Evolutionary conservation across 371 early-diverging fungal species (phyloP), one percentile per base, ranked within the genome.

Genomic region (Nematocida sp.): DNA sequence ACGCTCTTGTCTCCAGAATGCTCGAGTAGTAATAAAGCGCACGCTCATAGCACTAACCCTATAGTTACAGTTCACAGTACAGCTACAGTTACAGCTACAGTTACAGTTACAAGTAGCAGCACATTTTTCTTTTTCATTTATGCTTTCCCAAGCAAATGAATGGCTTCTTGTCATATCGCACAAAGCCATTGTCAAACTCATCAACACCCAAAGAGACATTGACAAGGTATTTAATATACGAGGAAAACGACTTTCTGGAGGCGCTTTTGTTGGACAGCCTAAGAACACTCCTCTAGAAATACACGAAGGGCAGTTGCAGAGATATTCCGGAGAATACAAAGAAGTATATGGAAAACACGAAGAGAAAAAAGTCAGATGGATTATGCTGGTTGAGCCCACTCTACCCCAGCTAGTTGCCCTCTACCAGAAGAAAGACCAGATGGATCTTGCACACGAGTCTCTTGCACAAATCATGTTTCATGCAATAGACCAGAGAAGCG

Each of bases 1-100:
- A 95, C 86, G 87, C 86, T 41, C 86, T 98, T 58, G 86, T 96
- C 80, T 89, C 88, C 81, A 87, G 88, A 85, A 98, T 98, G 99
- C 90, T 84, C 45, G 75, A 84, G 79, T 76, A 76, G 52, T 52
- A 52, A 8, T 52, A 52, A 19, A 52, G 19, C 31, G 11, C 8
- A 52, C 21, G 31, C 31, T 19, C 8, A 19, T 13, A 23, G 21
- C 8, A 31, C 31, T n/a, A n/a, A n/a, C n/a, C n/a, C n/a, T n/a
- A n/a, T n/a, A n/a, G n/a, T n/a, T n/a, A n/a, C n/a, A n/a, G n/a
- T n/a, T n/a, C n/a, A n/a, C n/a, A 7, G 3, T 7, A 41, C 8
- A 17, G 40, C n/a, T n/a, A n/a, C n/a, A n/a, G n/a, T n/a, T n/a
- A n/a, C n/a, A n/a, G n/a, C n/a, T n/a, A n/a, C n/a, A n/a, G n/a